Percentiles rank a stretch among this genome's conserved stretches.
These are phyloP conservation scores for Pythium monospermum DNA, from an alignment of 352 stramenopile species.

Conservation along the genomic window DNA sequence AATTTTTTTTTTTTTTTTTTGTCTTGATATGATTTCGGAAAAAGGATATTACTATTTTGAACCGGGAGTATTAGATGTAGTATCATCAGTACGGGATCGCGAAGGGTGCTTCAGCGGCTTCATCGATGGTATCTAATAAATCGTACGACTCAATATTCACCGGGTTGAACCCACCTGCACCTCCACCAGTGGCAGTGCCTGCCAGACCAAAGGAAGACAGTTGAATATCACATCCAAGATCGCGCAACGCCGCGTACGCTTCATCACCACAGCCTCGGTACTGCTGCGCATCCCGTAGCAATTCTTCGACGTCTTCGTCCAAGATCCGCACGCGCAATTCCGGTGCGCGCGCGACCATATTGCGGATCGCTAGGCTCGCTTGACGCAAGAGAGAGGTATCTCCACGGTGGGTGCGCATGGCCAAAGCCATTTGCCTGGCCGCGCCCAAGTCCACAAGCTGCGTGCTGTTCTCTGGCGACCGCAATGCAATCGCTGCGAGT, in stretches of 20 bases:
- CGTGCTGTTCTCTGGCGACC: constrained; percentile 58
- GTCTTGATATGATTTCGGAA: too few species aligned
- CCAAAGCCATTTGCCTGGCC: constrained; percentile 36
- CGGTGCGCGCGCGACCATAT: constrained; percentile 61
- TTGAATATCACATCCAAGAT: constrained; percentile 68
- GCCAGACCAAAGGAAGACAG: constrained; percentile 60
- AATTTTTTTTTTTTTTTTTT: too few species aligned
- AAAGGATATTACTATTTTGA: too few species aligned
- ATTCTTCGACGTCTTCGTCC: constrained; percentile 55
- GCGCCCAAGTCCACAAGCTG: constrained; percentile 47
- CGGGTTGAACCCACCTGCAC: constrained; percentile 60
- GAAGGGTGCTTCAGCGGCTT: constrained; percentile 51
- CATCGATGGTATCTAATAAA: constrained; percentile 44
- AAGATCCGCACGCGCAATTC: constrained; percentile 58
- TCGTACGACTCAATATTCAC: constrained; percentile 55
- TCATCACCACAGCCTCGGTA: constrained; percentile 69
- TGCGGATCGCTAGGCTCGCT: constrained; percentile 74
- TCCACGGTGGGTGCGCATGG: constrained; percentile 44
- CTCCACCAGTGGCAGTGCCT: constrained; percentile 27
- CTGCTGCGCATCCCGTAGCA: constrained; percentile 57
- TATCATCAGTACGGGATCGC: too few species aligned
- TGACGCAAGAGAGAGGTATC: constrained; percentile 56
- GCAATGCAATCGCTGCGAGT: constrained; percentile 64
- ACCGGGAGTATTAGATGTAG: too few species aligned
- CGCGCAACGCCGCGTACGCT: constrained; percentile 69